Base-by-base conservation (phyloP, 257 asterid genomes). In the Capsicum pubescens region DNA sequence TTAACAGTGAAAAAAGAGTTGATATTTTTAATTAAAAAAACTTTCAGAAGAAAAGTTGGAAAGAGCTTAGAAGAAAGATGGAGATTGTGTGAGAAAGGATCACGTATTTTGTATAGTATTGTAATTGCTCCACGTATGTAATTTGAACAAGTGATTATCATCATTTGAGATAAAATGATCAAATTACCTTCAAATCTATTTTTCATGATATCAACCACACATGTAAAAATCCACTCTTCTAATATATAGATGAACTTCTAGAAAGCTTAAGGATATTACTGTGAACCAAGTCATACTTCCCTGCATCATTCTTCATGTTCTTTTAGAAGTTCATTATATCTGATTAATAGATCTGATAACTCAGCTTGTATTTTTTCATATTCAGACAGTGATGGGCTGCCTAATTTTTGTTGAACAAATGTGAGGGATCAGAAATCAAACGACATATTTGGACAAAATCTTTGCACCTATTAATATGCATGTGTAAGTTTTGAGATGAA, bases 331-430 rank as follows among this genome's bases (percentile, higher is more conserved):
- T 94, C 97, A 59, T 91, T 87, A 84, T 91, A 90, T 81, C 83
- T 87, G 39, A 67, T 87, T 79, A 91, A 96, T 85, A 96, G 87
- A 63, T 93, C 95, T 14, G 97, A 91, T 56, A 92, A 9, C 76
- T 95, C 97, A 44, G 94, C 87, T 88, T 91, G 97, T 87, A 94
- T 87, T 89, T 94, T 94, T 87, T 95, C 99, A 78, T 92, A 91
- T 85, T 94, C 99, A 32, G 91, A 90, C 80, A 93, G 80, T 7
- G 93, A 82, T 46, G 99, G 98, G 84, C 98, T 98, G 76, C 98
- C 99, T 90, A 95, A 85, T 84, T 93, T 94, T 86, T 94, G 98
- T 85, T 94, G 98, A 88, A 95, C 81, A 83, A 95, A 95, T 89
- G 98, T 95, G 93, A 66, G 50, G 77, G 81, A 81, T 55, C 63